These are phyloP conservation scores for Cladorrhinum samala DNA, from an alignment of 495 filamentous ascomycete genomes.

Conservation along the genomic window DNA sequence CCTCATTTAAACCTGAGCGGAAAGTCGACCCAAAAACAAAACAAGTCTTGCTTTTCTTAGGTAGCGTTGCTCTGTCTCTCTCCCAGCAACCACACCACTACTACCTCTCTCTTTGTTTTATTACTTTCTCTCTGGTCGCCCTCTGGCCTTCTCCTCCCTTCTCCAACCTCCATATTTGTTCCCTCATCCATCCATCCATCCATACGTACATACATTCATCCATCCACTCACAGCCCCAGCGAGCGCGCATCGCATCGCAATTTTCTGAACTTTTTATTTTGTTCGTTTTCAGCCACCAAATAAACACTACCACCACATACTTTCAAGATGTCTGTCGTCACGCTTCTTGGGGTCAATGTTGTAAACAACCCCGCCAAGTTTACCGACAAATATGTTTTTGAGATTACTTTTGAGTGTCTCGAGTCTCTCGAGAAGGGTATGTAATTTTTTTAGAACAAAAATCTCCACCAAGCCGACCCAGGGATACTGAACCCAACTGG, in stretches of 20 bases:
- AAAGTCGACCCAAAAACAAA: conserved; percentile 1
- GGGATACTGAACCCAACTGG: too few relatives aligned
- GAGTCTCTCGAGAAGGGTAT: conserved; percentile 84
- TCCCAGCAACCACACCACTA: background rate
- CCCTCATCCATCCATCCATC: background rate
- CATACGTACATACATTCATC: background rate
- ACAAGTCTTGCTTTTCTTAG: background rate
- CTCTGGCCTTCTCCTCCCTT: background rate
- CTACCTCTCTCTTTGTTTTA: background rate
- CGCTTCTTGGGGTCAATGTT: conserved; percentile 88
- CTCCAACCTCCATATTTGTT: background rate
- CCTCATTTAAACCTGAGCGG: background rate
- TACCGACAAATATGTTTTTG: conserved; percentile 82
- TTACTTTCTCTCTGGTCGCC: background rate
- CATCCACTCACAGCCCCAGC: background rate
- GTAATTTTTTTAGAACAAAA: conserved; percentile 2
- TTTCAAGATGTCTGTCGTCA: conserved; percentile 87
- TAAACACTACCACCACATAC: background rate
- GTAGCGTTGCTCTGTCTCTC: background rate
- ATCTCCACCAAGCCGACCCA: background rate
- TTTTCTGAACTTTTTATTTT: background rate
- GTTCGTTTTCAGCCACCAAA: conserved; percentile 1
- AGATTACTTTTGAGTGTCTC: conserved; percentile 97
- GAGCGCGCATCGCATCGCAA: background rate
- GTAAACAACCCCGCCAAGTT: conserved; percentile 95